Base-by-base conservation (phyloP, 768 basidiomycete genomes). In the Mrakia frigida region DNA sequence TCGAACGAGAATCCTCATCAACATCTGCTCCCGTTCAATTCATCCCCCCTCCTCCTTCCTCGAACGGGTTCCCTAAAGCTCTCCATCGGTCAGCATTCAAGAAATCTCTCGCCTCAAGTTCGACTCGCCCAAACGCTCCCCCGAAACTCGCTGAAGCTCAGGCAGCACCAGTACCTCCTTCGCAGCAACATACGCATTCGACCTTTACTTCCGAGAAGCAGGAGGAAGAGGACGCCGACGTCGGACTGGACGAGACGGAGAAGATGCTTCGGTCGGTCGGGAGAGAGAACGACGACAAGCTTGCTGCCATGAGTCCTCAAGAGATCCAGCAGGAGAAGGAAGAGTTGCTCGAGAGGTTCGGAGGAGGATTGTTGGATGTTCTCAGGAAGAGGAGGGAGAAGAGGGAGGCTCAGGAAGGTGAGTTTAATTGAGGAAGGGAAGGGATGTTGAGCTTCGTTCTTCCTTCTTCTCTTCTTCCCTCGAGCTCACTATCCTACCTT, bases 321-420 rank as follows among this genome's bases (percentile, higher is more conserved):
- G 91, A 94, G 82, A 85, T 89, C 13, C 88, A 90, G 77, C 82
- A 87, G 73, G 92, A 91, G 82, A 85, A 86, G 61, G 84, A 84
- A 69, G 88, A 92, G 77, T 87, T 95, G 59, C 74, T 91, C 39
- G 89, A 91, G 77, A 86, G 87, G 65, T 89, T 95, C 81, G 93
- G 93, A 0, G 84, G 86, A 2, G 88, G 87, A 23, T 85, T 93
- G 21, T 85, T 86, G 3, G 89, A 89, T 63, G 82, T 92, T 3
- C 79, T 95, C 81, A 86, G 84, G 80, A 87, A 86, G 74, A 87
- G 88, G 31, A 86, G 85, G 78, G 83, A 85, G 35, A 41, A n/a
- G 35, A 35, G 65, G 72, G 86, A 87, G 33, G 37, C 25, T 33
- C 63, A 67, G 23, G 35, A 35, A 3, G 23, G 37, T 25, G 37